Conservation (phyloP, 768 basidiomycete species). For the Russula sp. region DNA sequence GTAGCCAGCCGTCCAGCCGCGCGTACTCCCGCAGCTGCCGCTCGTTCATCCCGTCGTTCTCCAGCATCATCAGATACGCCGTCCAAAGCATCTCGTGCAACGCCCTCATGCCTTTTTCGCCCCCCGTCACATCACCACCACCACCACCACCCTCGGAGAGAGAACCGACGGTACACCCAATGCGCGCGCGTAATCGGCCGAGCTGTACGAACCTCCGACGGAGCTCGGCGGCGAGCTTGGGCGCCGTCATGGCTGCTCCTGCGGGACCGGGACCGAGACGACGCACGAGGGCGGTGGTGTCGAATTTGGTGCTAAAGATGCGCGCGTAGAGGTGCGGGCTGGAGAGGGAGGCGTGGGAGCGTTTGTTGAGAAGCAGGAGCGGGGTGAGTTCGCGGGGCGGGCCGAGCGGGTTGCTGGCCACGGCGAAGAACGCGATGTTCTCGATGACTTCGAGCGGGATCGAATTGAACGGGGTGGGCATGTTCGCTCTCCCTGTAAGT, state of each 20-base stretch:
- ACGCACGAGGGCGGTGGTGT: conserved; percentile 41
- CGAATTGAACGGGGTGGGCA: conserved; percentile 32
- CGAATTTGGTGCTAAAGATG: conserved; percentile 65
- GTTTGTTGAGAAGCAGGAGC: conserved; percentile 45
- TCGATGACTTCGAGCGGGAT: conserved; percentile 77
- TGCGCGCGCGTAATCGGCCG: conserved; percentile 44
- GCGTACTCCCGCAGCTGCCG: conserved; percentile 65
- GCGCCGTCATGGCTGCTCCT: conserved; percentile 30
- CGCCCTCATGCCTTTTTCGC: conserved; percentile 25
- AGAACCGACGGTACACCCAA: conserved; percentile 33
- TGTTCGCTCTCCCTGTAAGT: not conserved
- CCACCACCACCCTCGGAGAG: not conserved
- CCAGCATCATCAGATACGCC: conserved; percentile 71
- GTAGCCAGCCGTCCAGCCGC: conserved; percentile 53
- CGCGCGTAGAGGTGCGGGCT: conserved; percentile 70
- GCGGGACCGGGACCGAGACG: conserved; percentile 40
- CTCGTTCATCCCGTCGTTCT: conserved; percentile 71
- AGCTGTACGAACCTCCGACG: conserved; percentile 51
- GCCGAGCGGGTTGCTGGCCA: conserved; percentile 40
- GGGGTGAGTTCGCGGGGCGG: conserved; percentile 55
- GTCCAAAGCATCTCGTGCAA: conserved; percentile 52
- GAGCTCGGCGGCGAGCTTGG: conserved; percentile 53
- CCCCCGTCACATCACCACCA: conserved; percentile 5
- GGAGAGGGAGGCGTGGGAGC: conserved; percentile 44
- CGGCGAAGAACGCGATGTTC: conserved; percentile 63